Base-by-base conservation (phyloP, 495 filamentous ascomycete species). In the Penicillium coffeae region DNA sequence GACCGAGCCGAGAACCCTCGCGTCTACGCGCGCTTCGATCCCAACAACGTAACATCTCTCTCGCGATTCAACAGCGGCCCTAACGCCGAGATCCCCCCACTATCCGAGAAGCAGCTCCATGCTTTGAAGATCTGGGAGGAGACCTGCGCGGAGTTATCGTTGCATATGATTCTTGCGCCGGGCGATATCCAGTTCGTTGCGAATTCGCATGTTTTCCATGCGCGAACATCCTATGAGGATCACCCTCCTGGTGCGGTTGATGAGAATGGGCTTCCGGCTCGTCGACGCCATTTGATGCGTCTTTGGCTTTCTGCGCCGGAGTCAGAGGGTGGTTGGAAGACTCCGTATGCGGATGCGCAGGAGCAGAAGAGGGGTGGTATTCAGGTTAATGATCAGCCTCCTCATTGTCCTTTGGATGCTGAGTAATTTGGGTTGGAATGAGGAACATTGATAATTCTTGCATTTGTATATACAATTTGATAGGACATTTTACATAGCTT, bases 361-460 rank as follows among this genome's bases (percentile, higher is more conserved):
- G 79, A 88, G 69, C 84, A 84, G 74, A 92, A 90, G 69, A 71
- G 88, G 12, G 87, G 89, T 1, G 88, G 88, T 0, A 82, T 92
- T 22, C 89, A 91, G 60, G 88, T 93, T 1, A 78, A 90, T 60
- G 76, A 92, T 59, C 81, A 76, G 10, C 60, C 77, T 2, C 86
- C 86, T 5, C 58, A 69, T 9, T 76, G 74, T 47, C 83, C 83
- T 0, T 61, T 85, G 40, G 84, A 87, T 72, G 83, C 81, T 3
- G 83, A 87, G 64, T 85, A 75, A 60, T 58, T 33, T 33, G 4
- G 14, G n/a, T n/a, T n/a, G n/a, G n/a, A n/a, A n/a, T n/a, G n/a
- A n/a, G n/a, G n/a, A 10, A 4, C 25, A 30, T 10, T 30, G 25
- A 30, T 4, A 30, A 10, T 4, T 30, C 25, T 30, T 10, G 5